Evolutionary conservation across 1,284 basidiomycete species (phyloP), one percentile per base, ranked within the genome.

Genomic region (Trametes versicolor): DNA sequence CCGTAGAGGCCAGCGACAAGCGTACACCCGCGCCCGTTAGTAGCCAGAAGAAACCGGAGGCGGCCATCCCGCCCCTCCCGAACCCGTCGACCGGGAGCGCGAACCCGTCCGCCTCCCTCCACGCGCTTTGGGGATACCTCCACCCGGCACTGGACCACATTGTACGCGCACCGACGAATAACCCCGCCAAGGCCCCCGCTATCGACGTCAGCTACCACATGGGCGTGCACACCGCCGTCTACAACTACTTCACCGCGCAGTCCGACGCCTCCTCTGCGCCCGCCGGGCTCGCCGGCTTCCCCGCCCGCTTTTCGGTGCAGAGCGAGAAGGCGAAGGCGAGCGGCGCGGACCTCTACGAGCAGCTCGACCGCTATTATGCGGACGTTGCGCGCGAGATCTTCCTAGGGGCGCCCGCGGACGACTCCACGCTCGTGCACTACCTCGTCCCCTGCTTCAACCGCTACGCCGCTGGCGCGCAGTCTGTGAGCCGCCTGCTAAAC

Each of bases 221-320:
- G 75, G 89, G 89, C 62, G 88, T 93, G 51, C 90, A 92, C 76
- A 90, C 91, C 25, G 88, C 90, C 29, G 87, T 87, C 60, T 93
- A 92, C 81, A 91, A 92, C 79, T 92, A 91, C 83, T 91, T 92
- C 75, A 90, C 89, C 54, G 75, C 85, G 21, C 84, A 88, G 75
- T 84, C 82, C 66, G 86, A 89, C 62, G 58, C 67, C 47, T 51
- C 62, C 13, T 76, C 77, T 58, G 72, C 78, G 56, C 78, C 77
- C 48, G 54, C 73, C 50, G 70, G 70, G 32, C 70, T 73, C 51
- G 54, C 75, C 10, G 59, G 59, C 2, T 65, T 68, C 70, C 58
- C 68, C 72, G 67, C 70, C 49, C 67, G 67, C 63, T 60, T 64
- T 43, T 48, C 53, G 23, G 50, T 47, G 45, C 59, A 61, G 60